Conservation (phyloP, 202 grass and related monocot genomes). For the Schoenoplectus triqueter region DNA sequence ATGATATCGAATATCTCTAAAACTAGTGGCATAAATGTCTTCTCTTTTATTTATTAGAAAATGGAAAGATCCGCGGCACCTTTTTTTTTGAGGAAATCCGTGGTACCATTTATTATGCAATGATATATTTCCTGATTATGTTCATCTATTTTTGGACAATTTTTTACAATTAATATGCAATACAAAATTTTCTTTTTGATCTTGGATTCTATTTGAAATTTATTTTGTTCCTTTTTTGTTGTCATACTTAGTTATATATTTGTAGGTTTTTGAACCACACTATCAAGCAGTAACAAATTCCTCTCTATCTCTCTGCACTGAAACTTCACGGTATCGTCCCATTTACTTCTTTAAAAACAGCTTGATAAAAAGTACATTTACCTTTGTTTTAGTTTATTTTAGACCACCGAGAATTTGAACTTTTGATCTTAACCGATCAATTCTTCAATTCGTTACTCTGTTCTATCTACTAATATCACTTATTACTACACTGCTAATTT, state of each 20-base stretch:
- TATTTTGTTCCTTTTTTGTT: not conserved
- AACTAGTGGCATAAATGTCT: no score
- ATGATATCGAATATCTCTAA: no score
- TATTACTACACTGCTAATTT: not conserved
- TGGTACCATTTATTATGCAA: not conserved
- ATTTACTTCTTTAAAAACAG: no score
- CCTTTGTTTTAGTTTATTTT: not conserved
- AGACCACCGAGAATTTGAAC: no score
- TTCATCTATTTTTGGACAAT: not conserved
- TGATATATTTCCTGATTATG: not conserved
- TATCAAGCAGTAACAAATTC: not conserved
- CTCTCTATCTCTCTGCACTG: not conserved
- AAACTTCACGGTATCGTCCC: no score
- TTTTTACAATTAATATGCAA: not conserved
- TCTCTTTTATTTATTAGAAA: no score
- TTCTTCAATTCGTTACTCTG: not conserved
- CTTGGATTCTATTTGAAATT: not conserved
- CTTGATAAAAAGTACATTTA: no score
- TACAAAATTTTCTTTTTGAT: no score
- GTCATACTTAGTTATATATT: not conserved
- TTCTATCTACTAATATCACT: not conserved
- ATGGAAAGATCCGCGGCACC: no score
- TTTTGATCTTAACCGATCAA: no score
- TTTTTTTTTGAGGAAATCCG: no score
- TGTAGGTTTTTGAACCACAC: not conserved